Conservation (phyloP, 2,329 filamentous ascomycete species). For the Botrytis elliptica region DNA sequence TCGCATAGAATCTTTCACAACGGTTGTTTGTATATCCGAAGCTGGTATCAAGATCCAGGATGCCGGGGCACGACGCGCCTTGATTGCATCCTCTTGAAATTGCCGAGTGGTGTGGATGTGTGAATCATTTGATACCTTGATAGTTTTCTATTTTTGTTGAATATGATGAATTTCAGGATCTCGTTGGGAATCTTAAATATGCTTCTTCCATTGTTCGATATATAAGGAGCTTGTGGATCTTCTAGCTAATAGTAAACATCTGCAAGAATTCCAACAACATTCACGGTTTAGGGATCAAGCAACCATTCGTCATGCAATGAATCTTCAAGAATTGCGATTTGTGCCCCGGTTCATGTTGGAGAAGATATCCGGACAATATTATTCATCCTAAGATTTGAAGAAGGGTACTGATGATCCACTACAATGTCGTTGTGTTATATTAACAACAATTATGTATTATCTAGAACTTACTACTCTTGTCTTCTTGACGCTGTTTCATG, state of each 20-base stretch:
- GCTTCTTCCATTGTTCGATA: not conserved
- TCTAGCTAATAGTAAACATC: no score
- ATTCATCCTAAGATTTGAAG: accelerated
- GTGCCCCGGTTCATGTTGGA: not conserved
- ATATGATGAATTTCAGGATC: not conserved
- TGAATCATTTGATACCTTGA: not conserved
- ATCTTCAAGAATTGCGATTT: accelerated
- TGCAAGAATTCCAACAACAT: no score
- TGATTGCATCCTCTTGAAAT: accelerated
- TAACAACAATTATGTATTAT: not conserved
- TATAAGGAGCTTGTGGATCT: not conserved
- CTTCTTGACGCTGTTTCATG: not conserved
- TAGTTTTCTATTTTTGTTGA: not conserved
- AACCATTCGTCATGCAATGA: not conserved
- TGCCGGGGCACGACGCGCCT: accelerated
- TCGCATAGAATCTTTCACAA: no score
- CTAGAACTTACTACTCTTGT: not conserved
- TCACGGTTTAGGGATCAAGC: no score
- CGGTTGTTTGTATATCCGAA: not conserved
- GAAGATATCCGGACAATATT: not conserved
- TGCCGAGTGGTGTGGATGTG: not conserved
- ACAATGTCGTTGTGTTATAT: not conserved
- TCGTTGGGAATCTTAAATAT: no score
- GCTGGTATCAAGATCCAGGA: not conserved
- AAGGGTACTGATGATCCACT: not conserved